Conservation (phyloP, 306 rosid species). For the Glycine latifolia region DNA sequence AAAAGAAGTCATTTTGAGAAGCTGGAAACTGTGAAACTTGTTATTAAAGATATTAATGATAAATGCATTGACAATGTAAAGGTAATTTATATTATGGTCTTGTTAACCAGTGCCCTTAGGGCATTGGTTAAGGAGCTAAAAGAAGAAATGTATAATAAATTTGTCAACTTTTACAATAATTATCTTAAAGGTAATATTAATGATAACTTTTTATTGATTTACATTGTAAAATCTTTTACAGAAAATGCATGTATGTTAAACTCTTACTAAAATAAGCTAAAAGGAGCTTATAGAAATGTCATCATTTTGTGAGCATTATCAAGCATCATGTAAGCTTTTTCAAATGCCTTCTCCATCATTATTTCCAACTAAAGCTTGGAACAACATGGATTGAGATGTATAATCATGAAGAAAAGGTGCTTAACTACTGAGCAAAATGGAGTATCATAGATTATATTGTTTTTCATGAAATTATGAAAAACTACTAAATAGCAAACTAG, state of each 20-base stretch:
- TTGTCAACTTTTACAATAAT: neutral
- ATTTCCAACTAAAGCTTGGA: neutral
- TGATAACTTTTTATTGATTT: neutral
- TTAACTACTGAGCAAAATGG: slow-evolving; percentile 11
- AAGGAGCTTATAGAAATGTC: neutral
- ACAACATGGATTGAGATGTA: slow-evolving; percentile 18
- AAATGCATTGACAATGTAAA: neutral
- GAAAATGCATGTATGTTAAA: neutral
- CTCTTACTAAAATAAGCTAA: too few relatives aligned
- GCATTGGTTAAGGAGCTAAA: too few relatives aligned
- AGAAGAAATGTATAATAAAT: neutral
- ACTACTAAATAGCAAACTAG: slow-evolving; percentile 4
- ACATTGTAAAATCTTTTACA: neutral
- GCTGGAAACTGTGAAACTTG: neutral
- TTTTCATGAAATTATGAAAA: neutral
- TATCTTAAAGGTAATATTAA: neutral
- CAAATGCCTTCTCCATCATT: neutral
- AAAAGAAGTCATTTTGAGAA: neutral
- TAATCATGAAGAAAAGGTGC: slow-evolving; percentile 17
- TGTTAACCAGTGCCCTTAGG: too few relatives aligned
- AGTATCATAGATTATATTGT: neutral
- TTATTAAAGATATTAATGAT: neutral
- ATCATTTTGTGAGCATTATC: neutral
- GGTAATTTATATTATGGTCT: neutral
- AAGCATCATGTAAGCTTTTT: neutral